A percentile compares a stretch with the other conserved stretches of the same genome.
These are phyloP conservation scores for Papiliotrema nemorosa DNA, from an alignment of 1,284 basidiomycete species.

Conservation along the genomic window DNA sequence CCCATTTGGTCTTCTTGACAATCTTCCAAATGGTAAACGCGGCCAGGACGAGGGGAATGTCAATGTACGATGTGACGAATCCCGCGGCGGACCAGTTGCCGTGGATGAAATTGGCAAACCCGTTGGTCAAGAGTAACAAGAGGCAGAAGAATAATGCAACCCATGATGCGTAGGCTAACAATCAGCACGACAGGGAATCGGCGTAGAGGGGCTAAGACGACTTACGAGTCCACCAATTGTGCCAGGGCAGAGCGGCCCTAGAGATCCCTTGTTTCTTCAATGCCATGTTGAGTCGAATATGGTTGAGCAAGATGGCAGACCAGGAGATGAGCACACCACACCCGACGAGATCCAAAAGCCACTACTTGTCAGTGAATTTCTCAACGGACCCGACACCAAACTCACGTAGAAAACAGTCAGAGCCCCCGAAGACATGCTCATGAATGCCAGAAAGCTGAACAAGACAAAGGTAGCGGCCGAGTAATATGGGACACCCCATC, in stretches of 20 bases:
- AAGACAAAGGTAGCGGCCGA: constrained; percentile 62
- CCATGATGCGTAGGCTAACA: constrained; percentile 24
- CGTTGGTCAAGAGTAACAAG: constrained; percentile 25
- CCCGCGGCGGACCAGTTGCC: constrained; percentile 9
- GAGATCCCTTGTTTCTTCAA: constrained; percentile 59
- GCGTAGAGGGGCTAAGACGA: no score
- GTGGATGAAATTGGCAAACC: constrained; percentile 21
- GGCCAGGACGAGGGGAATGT: constrained; percentile 20
- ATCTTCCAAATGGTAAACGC: constrained; percentile 59
- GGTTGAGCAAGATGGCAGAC: constrained; percentile 63
- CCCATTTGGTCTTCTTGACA: constrained; percentile 55
- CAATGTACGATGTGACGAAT: constrained; percentile 31
- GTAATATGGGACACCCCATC: constrained; percentile 67
- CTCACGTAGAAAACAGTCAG: constrained; percentile 64
- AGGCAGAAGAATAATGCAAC: constrained; percentile 17
- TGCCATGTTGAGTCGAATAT: constrained; percentile 69
- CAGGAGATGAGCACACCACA: constrained; percentile 67
- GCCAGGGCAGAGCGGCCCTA: constrained; percentile 57
- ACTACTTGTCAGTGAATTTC: no score
- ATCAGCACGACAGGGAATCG: no score
- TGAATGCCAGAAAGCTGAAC: constrained; percentile 71
- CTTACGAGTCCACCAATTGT: constrained; percentile 18
- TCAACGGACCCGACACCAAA: no score
- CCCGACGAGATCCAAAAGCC: constrained; percentile 69
- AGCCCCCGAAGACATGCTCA: constrained; percentile 53